A percentile compares a stretch with the other conserved stretches of the same genome.
Evolutionary conservation across 495 filamentous ascomycete species (phyloP).

Genomic region (Xylaria nigripes): DNA sequence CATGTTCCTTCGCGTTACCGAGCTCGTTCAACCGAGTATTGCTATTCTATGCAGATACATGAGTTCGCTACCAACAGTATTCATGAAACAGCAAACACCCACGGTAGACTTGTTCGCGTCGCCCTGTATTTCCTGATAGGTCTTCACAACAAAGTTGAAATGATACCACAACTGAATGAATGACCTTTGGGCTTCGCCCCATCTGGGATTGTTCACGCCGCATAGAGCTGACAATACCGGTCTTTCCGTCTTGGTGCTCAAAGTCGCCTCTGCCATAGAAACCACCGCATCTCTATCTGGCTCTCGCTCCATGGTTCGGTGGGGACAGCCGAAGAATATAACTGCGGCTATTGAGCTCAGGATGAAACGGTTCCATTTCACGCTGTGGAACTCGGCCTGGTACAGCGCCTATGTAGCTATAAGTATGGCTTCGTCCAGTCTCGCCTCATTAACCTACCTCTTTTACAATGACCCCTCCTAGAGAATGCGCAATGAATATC

Average conservation of each 20-base stretch:
- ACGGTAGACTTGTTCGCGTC: conserved; percentile 13
- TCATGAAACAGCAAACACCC: neutral
- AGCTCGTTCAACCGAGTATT: conserved; percentile 17
- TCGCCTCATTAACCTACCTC: conserved; percentile 19
- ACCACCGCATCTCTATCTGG: conserved; percentile 22
- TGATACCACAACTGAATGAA: conserved; percentile 4
- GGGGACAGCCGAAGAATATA: conserved; percentile 30
- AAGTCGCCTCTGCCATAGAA: conserved; percentile 27
- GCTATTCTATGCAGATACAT: neutral
- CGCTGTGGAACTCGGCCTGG: conserved; percentile 20
- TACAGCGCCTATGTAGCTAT: conserved; percentile 21
- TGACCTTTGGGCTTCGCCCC: neutral
- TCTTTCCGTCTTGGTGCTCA: conserved; percentile 19
- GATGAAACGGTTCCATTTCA: conserved; percentile 17
- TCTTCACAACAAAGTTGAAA: conserved; percentile 25
- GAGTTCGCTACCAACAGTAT: neutral
- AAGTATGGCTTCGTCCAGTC: neutral
- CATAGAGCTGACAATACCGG: conserved; percentile 24
- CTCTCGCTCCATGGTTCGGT: conserved; percentile 25
- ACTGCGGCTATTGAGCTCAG: conserved; percentile 23
- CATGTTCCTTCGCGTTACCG: conserved; percentile 27
- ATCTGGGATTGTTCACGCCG: conserved; percentile 17
- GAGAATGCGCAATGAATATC: conserved; percentile 30
- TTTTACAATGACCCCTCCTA: conserved; percentile 32
- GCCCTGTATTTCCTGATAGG: conserved; percentile 28